Evolutionary conservation across 2,329 filamentous ascomycete species (phyloP).

Genomic region (Cytospora piceae): DNA sequence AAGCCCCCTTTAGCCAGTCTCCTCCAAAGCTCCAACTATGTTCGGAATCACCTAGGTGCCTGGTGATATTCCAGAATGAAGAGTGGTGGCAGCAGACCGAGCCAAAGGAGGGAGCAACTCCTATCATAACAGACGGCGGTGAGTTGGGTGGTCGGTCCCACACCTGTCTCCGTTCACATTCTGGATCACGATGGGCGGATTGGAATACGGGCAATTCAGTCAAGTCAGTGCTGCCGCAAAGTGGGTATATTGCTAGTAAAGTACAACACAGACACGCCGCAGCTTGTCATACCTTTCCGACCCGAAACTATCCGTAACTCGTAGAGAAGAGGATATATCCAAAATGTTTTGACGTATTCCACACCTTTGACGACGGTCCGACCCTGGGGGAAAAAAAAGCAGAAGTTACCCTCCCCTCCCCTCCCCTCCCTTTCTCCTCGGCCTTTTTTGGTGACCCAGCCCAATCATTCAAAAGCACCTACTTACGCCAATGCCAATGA

Average conservation of each 20-base stretch:
- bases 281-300: background rate
- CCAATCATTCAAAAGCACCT: background rate
- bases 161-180: background rate
- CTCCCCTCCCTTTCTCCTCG: background rate
- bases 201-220: background rate
- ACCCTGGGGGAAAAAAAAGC: background rate
- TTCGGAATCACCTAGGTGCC: background rate
- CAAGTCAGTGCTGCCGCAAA: background rate
- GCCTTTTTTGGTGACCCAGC: conserved; percentile 12
- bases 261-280: conserved; percentile 9
- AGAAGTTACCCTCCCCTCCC: background rate
- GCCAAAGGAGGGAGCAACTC: no score
- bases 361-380: background rate
- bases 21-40: background rate
- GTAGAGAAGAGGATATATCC: conserved; percentile 4
- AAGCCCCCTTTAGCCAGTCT: background rate
- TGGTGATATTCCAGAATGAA: background rate
- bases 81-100: background rate
- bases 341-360: background rate
- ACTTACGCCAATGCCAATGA: conserved; percentile 14
- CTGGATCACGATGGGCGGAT: background rate
- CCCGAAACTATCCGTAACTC: background rate
- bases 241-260: conserved; percentile 15
- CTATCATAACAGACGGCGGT: background rate
- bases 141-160: background rate